phyloP scores from a whole-genome alignment of 192 early-diverging fungal genomes.

The Coemansia sp. region DNA sequence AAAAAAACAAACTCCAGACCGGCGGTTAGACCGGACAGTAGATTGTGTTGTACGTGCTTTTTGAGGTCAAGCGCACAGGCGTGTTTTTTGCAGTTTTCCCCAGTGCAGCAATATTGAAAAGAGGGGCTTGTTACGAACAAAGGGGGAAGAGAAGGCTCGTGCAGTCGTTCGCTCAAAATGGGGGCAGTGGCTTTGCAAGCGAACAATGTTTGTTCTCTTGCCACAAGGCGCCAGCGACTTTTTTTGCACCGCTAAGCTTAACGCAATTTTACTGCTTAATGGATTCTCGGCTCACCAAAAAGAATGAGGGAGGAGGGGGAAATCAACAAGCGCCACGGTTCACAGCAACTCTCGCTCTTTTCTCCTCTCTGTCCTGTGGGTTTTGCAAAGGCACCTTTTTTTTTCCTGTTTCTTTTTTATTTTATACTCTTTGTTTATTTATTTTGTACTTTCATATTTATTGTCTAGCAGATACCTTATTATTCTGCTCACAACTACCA shows the following conservation, averaged over 20 bases:
- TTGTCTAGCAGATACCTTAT: neutral
- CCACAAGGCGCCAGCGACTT: neutral
- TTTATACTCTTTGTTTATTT: neutral
- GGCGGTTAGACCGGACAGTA: too few species aligned
- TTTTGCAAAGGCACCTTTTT: neutral
- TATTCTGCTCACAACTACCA: neutral
- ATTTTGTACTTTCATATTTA: neutral
- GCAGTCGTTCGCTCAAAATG: neutral
- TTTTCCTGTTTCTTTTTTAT: neutral
- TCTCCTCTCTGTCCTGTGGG: neutral
- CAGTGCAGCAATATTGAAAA: too few species aligned
- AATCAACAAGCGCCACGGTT: slow-evolving; percentile 2
- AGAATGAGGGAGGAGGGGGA: neutral
- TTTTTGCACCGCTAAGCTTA: neutral
- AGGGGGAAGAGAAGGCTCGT: neutral
- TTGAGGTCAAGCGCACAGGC: neutral
- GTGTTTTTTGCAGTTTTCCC: neutral
- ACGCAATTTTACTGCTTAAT: neutral
- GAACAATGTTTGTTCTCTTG: neutral
- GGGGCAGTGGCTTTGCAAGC: neutral
- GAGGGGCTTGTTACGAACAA: neutral
- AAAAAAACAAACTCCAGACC: too few species aligned
- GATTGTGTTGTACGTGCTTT: neutral
- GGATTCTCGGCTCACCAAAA: neutral
- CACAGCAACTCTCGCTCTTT: neutral